Percentiles rank a stretch among this genome's conserved stretches.
Evolutionary conservation across 2,329 filamentous ascomycete species (phyloP).

Genomic region (Thermomyces lanuginosus): DNA sequence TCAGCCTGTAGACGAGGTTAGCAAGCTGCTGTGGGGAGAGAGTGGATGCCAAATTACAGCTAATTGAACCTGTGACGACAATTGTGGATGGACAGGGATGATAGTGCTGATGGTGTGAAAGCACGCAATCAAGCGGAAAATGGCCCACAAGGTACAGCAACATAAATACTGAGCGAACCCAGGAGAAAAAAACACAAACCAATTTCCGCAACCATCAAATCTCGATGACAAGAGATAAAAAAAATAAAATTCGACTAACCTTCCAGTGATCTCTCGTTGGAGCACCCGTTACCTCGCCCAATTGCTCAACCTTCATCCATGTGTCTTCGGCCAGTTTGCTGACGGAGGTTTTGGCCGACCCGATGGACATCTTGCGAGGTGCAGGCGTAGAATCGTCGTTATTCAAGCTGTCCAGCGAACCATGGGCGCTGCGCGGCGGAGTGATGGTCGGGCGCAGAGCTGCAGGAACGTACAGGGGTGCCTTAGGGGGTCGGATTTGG

Average conservation of each 20-base stretch:
- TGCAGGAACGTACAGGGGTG: slow-evolving; percentile 47
- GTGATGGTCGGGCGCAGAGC: slow-evolving; percentile 43
- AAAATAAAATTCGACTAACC: slow-evolving; percentile 26
- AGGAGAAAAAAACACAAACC: slow-evolving; percentile 1
- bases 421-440: slow-evolving; percentile 38
- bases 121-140: slow-evolving; percentile 8
- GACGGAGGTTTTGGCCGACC: slow-evolving; percentile 25
- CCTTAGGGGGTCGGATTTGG: slow-evolving; percentile 43
- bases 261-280: slow-evolving; percentile 52
- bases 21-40: too few relatives aligned
- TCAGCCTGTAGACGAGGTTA: slow-evolving; percentile 37
- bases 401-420: slow-evolving; percentile 35
- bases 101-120: slow-evolving; percentile 1
- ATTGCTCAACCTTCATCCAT: slow-evolving; percentile 35
- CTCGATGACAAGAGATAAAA: too few relatives aligned
- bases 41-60: not conserved
- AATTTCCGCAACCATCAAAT: not conserved
- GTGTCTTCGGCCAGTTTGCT: slow-evolving; percentile 36
- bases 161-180: not conserved
- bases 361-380: slow-evolving; percentile 25
- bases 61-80: not conserved
- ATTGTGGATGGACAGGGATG: slow-evolving; percentile 1
- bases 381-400: slow-evolving; percentile 19
- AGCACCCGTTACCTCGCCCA: slow-evolving; percentile 41
- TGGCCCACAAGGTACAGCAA: slow-evolving; percentile 2